Conservation (phyloP, 2,329 filamentous ascomycete genomes). For the Neocucurbitaria cava region DNA sequence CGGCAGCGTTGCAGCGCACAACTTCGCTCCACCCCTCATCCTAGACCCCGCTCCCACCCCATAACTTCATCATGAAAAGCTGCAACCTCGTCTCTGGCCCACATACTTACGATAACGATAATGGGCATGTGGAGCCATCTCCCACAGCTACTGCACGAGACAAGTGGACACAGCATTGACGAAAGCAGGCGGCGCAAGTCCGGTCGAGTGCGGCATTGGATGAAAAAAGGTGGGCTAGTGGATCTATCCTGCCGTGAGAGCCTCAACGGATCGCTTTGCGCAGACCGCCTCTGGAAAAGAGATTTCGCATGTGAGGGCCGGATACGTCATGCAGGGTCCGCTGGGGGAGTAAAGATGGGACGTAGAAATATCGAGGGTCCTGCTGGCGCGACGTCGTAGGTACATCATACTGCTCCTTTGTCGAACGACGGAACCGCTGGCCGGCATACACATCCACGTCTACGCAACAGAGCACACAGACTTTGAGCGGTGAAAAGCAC, state of each 20-base stretch:
- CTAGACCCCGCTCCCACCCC: background rate
- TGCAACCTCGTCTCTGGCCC: background rate
- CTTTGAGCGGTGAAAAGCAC: slow-evolving; percentile 4
- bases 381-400: background rate
- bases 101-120: slow-evolving; percentile 12
- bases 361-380: slow-evolving; percentile 3
- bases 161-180: slow-evolving; percentile 11
- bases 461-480: background rate
- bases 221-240: slow-evolving; percentile 24
- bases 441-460: slow-evolving; percentile 5
- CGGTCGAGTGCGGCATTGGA: slow-evolving; percentile 29
- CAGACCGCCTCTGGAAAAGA: slow-evolving; percentile 25
- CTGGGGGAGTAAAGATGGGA: slow-evolving; percentile 8
- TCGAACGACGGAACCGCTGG: slow-evolving; percentile 13
- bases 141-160: slow-evolving; percentile 26
- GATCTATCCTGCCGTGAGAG: slow-evolving; percentile 28
- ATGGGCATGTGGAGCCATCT: slow-evolving; percentile 20
- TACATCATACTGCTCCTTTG: background rate
- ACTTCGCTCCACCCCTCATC: background rate
- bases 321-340: slow-evolving; percentile 34
- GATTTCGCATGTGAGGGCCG: slow-evolving; percentile 38
- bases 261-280: slow-evolving; percentile 26
- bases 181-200: slow-evolving; percentile 18
- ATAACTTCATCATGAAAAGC: background rate
- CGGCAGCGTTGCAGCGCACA: background rate